Evolutionary conservation across 2,329 filamentous ascomycete species (phyloP), one percentile per base, ranked within the genome.

Genomic region (Orbilia quercus): DNA sequence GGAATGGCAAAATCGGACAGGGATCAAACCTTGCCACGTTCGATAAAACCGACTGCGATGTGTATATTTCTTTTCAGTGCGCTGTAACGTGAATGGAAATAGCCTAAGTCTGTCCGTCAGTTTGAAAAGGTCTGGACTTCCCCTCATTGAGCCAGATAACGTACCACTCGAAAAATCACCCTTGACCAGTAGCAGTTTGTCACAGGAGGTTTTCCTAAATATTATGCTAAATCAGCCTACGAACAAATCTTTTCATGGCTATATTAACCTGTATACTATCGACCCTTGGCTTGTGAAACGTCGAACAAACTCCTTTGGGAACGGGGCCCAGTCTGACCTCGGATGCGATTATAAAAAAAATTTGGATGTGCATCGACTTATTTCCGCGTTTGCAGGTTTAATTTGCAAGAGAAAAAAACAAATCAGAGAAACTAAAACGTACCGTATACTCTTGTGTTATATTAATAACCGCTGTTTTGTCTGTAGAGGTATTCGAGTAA

Each of bases 251-350:
- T 22, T 31, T 22, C 25, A 69, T 34, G 18, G 9, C 12, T 57
- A 22, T 50, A 63, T 38, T 55, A 45, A 34, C 28, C 22, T 18
- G 36, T 53, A 18, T n/a, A n/a, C n/a, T n/a, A n/a, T 40, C 40
- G 28, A 36, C 14, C 42, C 18, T 58, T 34, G 53, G 28, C 5
- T 20, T 55, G 69, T 66, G 69, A 38, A 73, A 73, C 69, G 69
- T 73, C 40, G 34, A 23, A 57, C 69, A 20, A 38, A 28, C 14
- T 58, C 22, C 23, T 53, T 59, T 48, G 34, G 23, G 34, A 18
- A 73, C 45, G 40, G 59, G 54, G n/a, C n/a, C 50, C 47, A 38
- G 44, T 44, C 42, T 25, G 54, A 54, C 34, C 31, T 48, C 60
- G 40, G 31, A 20, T 53, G 38, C 53, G 23, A 42, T 47, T 53